These are phyloP conservation scores for Ambrosiella cleistominuta DNA, from an alignment of 2,329 filamentous ascomycete genomes.

Conservation along the genomic window DNA sequence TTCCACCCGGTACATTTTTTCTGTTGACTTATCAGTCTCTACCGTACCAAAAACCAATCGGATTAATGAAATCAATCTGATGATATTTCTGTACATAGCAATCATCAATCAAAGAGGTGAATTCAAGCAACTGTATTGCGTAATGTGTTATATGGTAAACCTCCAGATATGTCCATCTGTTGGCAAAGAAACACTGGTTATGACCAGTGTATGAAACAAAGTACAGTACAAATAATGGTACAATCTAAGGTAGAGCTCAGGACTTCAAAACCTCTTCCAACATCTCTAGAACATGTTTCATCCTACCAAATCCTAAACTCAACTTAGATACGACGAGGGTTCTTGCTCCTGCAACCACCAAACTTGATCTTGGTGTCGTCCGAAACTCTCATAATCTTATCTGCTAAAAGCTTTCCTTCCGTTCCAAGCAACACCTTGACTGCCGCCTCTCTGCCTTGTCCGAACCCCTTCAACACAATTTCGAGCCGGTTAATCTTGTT, in stretches of 20 bases:
- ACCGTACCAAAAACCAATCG: too few species aligned
- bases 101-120: neutral
- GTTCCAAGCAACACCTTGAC: constrained; percentile 75
- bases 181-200: neutral
- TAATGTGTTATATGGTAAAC: neutral
- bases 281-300: neutral
- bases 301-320: neutral
- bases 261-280: neutral
- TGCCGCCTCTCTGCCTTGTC: constrained; percentile 70
- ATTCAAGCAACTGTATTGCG: neutral
- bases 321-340: constrained; percentile 54
- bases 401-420: constrained; percentile 61
- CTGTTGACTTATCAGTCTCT: too few species aligned
- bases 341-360: constrained; percentile 75
- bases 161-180: neutral
- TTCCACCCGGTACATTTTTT: too few species aligned
- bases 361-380: constrained; percentile 89
- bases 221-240: constrained; percentile 17
- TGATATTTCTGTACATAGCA: too few species aligned
- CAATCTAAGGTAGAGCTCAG: constrained; percentile 15
- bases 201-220: neutral
- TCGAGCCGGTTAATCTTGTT: constrained; percentile 61
- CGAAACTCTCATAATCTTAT: constrained; percentile 60
- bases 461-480: constrained; percentile 71
- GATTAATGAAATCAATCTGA: too few species aligned